These are phyloP conservation scores for Secale cereale DNA, from an alignment of 176 grass and related monocot species.

Conservation along the genomic window DNA sequence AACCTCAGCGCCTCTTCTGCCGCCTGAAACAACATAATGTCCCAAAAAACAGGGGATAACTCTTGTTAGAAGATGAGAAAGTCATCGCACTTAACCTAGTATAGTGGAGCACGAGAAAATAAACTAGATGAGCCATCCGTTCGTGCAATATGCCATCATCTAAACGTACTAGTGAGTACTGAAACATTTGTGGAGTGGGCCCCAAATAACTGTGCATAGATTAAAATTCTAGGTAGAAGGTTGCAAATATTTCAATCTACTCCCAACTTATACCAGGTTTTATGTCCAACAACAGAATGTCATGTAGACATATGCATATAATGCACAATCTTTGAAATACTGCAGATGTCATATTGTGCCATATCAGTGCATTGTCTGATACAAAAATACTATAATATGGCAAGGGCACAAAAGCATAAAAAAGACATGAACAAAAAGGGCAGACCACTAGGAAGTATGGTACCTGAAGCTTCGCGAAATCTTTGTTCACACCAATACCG, in stretches of 20 bases:
- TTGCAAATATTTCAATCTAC: neutral
- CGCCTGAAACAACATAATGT: conserved; percentile 33
- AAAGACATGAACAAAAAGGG: neutral
- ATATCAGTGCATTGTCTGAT: conserved; percentile 23
- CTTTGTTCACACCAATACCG: conserved; percentile 50
- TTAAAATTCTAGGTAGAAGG: neutral
- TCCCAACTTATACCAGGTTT: conserved; percentile 14
- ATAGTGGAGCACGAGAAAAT: conserved; percentile 5
- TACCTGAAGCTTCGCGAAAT: conserved; percentile 68
- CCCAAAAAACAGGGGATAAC: neutral
- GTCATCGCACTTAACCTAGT: neutral
- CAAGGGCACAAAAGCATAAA: neutral
- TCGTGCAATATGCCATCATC: neutral
- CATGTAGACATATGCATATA: neutral
- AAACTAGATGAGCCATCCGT: neutral
- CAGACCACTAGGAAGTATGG: conserved; percentile 10
- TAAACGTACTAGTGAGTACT: neutral
- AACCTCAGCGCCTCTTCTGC: conserved; percentile 56
- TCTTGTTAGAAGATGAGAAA: neutral
- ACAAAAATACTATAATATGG: neutral
- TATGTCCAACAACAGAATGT: conserved; percentile 1
- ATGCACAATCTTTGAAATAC: conserved; percentile 6
- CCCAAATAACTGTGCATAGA: conserved; percentile 1
- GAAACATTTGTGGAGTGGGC: neutral
- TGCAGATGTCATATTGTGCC: neutral